Evolutionary conservation across 768 basidiomycete species (phyloP).

Genomic region (Pleurotus djamor): DNA sequence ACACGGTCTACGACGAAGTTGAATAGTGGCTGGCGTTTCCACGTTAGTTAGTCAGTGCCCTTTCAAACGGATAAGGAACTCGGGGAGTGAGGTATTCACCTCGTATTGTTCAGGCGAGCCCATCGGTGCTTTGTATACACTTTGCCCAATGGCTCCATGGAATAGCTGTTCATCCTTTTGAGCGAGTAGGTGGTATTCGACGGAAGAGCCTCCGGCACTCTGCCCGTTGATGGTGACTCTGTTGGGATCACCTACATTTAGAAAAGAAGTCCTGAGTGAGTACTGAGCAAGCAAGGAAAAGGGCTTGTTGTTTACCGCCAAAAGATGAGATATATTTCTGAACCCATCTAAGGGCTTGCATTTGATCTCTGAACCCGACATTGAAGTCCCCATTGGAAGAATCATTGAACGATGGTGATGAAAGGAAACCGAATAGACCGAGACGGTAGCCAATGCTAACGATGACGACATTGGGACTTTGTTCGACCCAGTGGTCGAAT

Average conservation of each 20-base stretch:
- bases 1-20: conserved; percentile 44
- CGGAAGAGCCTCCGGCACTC: conserved; percentile 33
- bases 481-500: conserved; percentile 64
- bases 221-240: conserved; percentile 63
- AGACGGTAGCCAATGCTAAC: conserved; percentile 69
- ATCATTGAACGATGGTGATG: conserved; percentile 44
- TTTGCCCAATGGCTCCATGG: conserved; percentile 58
- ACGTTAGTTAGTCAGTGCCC: background rate
- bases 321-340: conserved; percentile 60
- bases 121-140: conserved; percentile 51
- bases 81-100: conserved; percentile 25
- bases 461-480: conserved; percentile 58
- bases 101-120: conserved; percentile 49
- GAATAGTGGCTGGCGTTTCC: conserved; percentile 43
- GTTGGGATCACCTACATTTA: conserved; percentile 35
- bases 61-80: background rate
- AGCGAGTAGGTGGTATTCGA: conserved; percentile 56
- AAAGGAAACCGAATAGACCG: conserved; percentile 60
- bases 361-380: conserved; percentile 59
- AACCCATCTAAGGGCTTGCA: conserved; percentile 63
- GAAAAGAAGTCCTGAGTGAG: too few relatives aligned
- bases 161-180: conserved; percentile 39
- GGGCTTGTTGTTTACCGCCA: conserved; percentile 30
- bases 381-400: conserved; percentile 44
- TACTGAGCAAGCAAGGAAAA: too few relatives aligned